A percentile compares a stretch with the other conserved stretches of the same genome.
phyloP scores from a whole-genome alignment of 768 basidiomycete genomes.

The Neoboletus subvelutipes region DNA sequence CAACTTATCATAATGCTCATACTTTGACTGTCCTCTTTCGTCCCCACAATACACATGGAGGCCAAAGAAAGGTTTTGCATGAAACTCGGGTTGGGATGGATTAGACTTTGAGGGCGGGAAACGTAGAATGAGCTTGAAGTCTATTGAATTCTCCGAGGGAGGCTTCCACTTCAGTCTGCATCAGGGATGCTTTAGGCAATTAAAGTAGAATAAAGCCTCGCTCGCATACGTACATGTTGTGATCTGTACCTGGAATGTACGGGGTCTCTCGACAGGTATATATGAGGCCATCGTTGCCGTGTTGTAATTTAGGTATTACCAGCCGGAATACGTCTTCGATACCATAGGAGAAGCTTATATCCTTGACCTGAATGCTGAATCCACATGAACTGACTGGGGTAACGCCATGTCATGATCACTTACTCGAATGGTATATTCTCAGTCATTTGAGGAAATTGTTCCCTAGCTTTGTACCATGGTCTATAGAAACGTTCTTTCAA shows the following conservation, averaged over 20 bases:
- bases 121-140: constrained; percentile 93
- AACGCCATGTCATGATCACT: constrained; percentile 30
- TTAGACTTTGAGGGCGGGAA: constrained; percentile 69
- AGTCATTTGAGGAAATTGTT: constrained; percentile 66
- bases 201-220: constrained; percentile 5
- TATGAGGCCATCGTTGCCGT: constrained; percentile 94
- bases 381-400: constrained; percentile 5
- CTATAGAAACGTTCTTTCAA: constrained; percentile 79
- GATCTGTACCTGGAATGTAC: constrained; percentile 82
- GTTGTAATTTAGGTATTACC: constrained; percentile 83
- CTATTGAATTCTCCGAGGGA: constrained; percentile 95
- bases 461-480: constrained; percentile 72
- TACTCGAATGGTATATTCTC: constrained; percentile 79
- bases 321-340: constrained; percentile 82
- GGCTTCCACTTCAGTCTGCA: constrained; percentile 97
- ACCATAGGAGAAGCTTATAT: constrained; percentile 83
- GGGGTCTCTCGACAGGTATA: constrained; percentile 88
- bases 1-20: constrained; percentile 86
- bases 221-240: constrained; percentile 86
- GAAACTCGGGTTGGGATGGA: constrained; percentile 68
- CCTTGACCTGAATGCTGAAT: constrained; percentile 80
- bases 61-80: constrained; percentile 82
- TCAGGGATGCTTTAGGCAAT: constrained; percentile 5
- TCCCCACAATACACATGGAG: constrained; percentile 83
- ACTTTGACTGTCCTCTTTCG: constrained; percentile 50